A percentile compares a stretch with the other conserved stretches of the same genome.
phyloP scores from a whole-genome alignment of 176 grass and related monocot species.

The Oryza rufipogon region DNA sequence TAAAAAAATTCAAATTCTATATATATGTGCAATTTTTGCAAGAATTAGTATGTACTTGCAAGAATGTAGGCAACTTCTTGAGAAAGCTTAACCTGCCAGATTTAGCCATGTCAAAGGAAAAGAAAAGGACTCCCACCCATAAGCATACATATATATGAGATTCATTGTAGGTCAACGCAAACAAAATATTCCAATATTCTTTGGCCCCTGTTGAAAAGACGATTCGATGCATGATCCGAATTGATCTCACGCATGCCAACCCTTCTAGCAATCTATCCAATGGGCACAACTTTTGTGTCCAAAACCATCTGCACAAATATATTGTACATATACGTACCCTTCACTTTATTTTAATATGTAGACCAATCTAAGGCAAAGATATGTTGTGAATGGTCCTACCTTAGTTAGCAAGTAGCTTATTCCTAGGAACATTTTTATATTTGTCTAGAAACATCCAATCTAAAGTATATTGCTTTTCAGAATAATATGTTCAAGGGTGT shows the following conservation, averaged over 20 bases:
- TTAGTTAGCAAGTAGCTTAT: conserved; percentile 4
- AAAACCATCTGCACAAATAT: neutral
- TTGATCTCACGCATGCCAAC: neutral
- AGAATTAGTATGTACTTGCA: neutral
- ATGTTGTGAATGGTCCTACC: neutral
- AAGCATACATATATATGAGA: neutral
- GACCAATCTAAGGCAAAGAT: neutral
- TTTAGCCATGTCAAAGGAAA: neutral
- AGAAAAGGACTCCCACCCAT: neutral
- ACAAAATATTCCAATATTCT: conserved; percentile 20
- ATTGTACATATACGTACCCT: neutral
- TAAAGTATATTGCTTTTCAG: neutral
- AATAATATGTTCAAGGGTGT: conserved; percentile 19
- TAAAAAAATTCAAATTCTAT: neutral
- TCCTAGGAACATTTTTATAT: conserved; percentile 26
- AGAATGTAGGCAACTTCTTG: neutral
- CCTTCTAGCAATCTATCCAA: neutral
- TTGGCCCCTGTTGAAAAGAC: conserved; percentile 25
- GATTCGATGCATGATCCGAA: conserved; percentile 31
- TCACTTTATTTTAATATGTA: conserved; percentile 10
- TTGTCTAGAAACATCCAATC: neutral
- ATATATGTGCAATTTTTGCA: neutral
- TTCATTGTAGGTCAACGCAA: conserved; percentile 23
- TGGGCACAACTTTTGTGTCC: neutral
- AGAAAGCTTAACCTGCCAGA: conserved; percentile 2